Base-by-base conservation (phyloP, 2,329 filamentous ascomycete genomes). In the Sordariomycetes sp. region DNA sequence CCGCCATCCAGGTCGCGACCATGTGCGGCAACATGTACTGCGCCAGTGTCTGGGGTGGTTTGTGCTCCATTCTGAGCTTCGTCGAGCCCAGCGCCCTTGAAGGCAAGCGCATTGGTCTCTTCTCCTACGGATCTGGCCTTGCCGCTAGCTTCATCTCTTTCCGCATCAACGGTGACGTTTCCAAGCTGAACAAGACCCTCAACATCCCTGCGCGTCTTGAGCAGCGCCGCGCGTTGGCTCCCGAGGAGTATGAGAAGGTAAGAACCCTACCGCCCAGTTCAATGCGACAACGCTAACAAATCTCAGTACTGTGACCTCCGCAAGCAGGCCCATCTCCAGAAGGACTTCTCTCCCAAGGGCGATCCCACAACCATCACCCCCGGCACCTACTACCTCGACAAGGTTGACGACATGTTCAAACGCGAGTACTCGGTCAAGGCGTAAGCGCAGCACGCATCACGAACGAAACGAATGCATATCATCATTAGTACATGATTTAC, bases 351-450 rank as follows among this genome's bases (percentile, higher is more conserved):
- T 43, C 85, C 85, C 41, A 59, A 69, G 49, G 85, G 85, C 38
- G 76, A 76, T 34, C 52, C 69, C 19, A 80, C 82, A 30, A 82
- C 74, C 46, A 72, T 92, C 37, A 54, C 57, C 40, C 61, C 72
- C 39, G 80, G 77, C 39, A 77, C 78, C 16, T 92, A 90, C 68
- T 92, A 88, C 65, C 71, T 92, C 39, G 76, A 75, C 53, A 78
- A 80, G 57, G 73, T 92, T 31, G 84, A 92, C 52, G 82, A 86
- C 48, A 86, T 86, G 82, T 92, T 85, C 79, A 79, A 82, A 66
- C 76, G 85, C 50, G 73, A 74, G 55, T 92, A 92, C 62, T 63
- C 70, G 37, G 56, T 88, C 64, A 84, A 88, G 72, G 79, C 72
- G 58, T 88, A 74, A 54, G 25, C 25, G 25, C 14, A n/a, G 6